These are phyloP conservation scores for Hordeum marinum DNA, from an alignment of 176 grass and related monocot species.

Conservation along the genomic window DNA sequence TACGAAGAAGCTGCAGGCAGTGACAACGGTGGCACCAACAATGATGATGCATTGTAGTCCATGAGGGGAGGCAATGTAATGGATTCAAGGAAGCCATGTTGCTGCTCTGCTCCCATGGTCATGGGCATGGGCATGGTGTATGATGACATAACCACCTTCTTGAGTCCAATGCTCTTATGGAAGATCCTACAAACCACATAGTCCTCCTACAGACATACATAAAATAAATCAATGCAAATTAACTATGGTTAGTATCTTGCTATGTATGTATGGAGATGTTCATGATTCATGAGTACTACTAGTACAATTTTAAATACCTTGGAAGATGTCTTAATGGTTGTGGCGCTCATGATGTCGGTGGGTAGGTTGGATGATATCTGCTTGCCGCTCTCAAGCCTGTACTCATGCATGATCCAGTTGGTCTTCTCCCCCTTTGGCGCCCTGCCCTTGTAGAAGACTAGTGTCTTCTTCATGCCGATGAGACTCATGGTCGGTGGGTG, in stretches of 20 bases:
- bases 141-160: not conserved
- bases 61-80: not conserved
- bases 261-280: no score
- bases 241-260: not conserved
- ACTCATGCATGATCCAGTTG: conserved; percentile 66
- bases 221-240: not conserved
- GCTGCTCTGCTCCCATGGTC: not conserved
- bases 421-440: conserved; percentile 46
- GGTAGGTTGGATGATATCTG: not conserved
- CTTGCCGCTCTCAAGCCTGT: conserved; percentile 26
- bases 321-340: not conserved
- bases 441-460: conserved; percentile 54
- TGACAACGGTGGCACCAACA: not conserved
- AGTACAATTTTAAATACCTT: not conserved
- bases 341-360: not conserved
- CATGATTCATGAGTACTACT: no score
- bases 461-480: conserved; percentile 58
- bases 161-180: conserved; percentile 35
- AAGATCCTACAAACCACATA: conserved; percentile 65
- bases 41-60: not conserved
- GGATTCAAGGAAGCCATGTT: not conserved
- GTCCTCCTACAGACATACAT: conserved; percentile 28
- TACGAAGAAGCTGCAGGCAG: not conserved
- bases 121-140: not conserved
- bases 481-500: not conserved